Evolutionary conservation across 139 green algal genomes (phyloP).

Genomic region (Chlamydomonas sphaeroides): DNA sequence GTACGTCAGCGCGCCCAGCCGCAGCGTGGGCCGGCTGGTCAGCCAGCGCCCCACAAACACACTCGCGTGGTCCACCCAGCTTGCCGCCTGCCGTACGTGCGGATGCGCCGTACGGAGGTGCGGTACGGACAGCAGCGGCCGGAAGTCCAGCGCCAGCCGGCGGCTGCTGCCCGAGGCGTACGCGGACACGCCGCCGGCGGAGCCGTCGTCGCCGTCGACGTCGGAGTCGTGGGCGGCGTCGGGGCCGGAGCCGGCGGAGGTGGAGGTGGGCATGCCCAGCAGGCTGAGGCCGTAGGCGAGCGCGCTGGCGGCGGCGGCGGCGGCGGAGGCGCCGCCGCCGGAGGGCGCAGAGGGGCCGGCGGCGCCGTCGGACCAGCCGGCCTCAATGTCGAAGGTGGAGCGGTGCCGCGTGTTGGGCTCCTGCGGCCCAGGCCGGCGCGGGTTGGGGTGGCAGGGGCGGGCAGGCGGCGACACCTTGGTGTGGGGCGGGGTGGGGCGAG

Average conservation of each 20-base stretch:
- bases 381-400: constrained; percentile 18
- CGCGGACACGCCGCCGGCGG: background rate
- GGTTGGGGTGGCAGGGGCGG: too few relatives aligned
- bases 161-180: constrained; percentile 20
- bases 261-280: constrained; percentile 7
- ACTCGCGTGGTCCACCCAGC: constrained; percentile 12
- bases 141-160: constrained; percentile 26
- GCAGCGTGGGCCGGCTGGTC: constrained; percentile 26
- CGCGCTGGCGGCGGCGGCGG: background rate
- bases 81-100: constrained; percentile 28
- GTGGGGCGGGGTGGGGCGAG: too few relatives aligned
- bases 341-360: too few relatives aligned
- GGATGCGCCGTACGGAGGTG: constrained; percentile 25
- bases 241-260: background rate
- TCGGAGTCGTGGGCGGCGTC: constrained; percentile 1
- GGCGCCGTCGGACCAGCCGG: background rate
- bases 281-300: too few relatives aligned
- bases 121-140: constrained; percentile 31
- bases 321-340: background rate
- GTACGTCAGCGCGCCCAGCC: constrained; percentile 33
- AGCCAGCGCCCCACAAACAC: constrained; percentile 16
- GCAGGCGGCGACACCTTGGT: too few relatives aligned
- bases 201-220: background rate
- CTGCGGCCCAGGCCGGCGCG: too few relatives aligned
- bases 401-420: background rate